phyloP scores from a whole-genome alignment of 1,284 basidiomycete genomes.

The Ustilago curta region DNA sequence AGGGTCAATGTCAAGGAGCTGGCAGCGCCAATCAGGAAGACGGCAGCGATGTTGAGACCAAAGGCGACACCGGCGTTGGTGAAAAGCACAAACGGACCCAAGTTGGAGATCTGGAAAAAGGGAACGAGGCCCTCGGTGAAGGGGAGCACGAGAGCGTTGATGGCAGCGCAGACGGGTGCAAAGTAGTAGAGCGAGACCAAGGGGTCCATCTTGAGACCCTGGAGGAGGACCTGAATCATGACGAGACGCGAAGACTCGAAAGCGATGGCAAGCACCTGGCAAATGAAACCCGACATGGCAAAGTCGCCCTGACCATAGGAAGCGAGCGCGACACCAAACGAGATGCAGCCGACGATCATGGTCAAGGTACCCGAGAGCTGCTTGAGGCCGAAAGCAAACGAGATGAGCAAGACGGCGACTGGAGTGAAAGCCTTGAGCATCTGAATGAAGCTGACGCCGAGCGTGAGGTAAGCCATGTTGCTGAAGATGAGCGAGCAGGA shows the following conservation, averaged over 20 bases:
- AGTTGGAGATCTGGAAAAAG: constrained; percentile 78
- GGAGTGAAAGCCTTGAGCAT: constrained; percentile 99
- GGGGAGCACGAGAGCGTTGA: constrained; percentile 86
- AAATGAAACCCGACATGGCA: constrained; percentile 84
- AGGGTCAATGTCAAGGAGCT: constrained; percentile 90
- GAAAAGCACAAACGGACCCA: constrained; percentile 83
- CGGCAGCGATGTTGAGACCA: constrained; percentile 89
- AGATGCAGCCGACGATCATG: constrained; percentile 91
- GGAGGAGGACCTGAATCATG: constrained; percentile 94
- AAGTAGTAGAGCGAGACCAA: constrained; percentile 91
- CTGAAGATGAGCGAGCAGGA: constrained; percentile 89
- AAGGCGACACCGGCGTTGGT: constrained; percentile 90
- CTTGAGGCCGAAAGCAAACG: constrained; percentile 87
- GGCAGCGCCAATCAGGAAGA: constrained; percentile 90
- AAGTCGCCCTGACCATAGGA: constrained; percentile 88
- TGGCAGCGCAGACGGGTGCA: constrained; percentile 80
- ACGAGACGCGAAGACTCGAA: constrained; percentile 92
- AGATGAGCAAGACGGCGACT: constrained; percentile 93
- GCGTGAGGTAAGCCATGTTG: constrained; percentile 93
- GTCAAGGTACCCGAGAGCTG: constrained; percentile 85
- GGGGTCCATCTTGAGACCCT: constrained; percentile 95
- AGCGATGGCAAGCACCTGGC: constrained; percentile 71
- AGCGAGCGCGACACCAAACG: constrained; percentile 86
- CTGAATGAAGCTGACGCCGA: constrained; percentile 93
- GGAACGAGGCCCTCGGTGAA: constrained; percentile 91